These are phyloP conservation scores for Fusarium tupiense DNA, from an alignment of 2,329 filamentous ascomycete species.

Conservation along the genomic window DNA sequence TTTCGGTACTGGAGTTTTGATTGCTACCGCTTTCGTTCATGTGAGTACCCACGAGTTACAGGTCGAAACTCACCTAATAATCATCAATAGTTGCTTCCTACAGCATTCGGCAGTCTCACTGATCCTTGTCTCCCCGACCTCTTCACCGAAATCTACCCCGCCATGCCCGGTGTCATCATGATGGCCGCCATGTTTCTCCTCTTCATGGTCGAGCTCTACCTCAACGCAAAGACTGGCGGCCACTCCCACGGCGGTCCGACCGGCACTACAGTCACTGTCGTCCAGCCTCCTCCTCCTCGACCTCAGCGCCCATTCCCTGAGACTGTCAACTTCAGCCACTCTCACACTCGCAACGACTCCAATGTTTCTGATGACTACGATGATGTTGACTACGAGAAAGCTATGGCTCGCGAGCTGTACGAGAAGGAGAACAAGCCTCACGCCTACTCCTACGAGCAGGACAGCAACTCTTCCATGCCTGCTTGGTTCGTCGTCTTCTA, in stretches of 20 bases:
- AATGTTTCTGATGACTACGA: neutral
- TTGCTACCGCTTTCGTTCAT: slow-evolving; percentile 80
- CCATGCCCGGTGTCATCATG: slow-evolving; percentile 72
- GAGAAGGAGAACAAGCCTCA: slow-evolving; percentile 45
- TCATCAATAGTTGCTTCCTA: slow-evolving; percentile 61
- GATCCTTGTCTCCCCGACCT: slow-evolving; percentile 67
- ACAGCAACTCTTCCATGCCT: slow-evolving; percentile 57
- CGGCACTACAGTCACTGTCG: slow-evolving; percentile 44
- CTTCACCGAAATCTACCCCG: slow-evolving; percentile 68
- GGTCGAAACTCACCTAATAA: neutral
- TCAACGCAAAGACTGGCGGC: slow-evolving; percentile 67
- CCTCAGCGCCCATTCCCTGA: slow-evolving; percentile 10
- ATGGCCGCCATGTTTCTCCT: slow-evolving; percentile 69
- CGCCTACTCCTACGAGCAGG: slow-evolving; percentile 40
- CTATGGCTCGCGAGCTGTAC: slow-evolving; percentile 51
- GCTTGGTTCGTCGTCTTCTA: slow-evolving; percentile 72
- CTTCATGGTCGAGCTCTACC: slow-evolving; percentile 70
- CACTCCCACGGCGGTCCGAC: slow-evolving; percentile 68
- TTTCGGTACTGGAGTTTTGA: slow-evolving; percentile 76
- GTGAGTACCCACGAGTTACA: slow-evolving; percentile 47
- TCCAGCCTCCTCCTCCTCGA: neutral
- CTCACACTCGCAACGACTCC: slow-evolving; percentile 8
- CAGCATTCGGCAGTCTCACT: slow-evolving; percentile 63
- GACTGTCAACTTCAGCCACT: neutral
- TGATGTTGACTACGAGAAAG: slow-evolving; percentile 52